A percentile compares a stretch with the other conserved stretches of the same genome.
Conservation (phyloP, 306 rosid genomes). For the Castanea sativa region DNA sequence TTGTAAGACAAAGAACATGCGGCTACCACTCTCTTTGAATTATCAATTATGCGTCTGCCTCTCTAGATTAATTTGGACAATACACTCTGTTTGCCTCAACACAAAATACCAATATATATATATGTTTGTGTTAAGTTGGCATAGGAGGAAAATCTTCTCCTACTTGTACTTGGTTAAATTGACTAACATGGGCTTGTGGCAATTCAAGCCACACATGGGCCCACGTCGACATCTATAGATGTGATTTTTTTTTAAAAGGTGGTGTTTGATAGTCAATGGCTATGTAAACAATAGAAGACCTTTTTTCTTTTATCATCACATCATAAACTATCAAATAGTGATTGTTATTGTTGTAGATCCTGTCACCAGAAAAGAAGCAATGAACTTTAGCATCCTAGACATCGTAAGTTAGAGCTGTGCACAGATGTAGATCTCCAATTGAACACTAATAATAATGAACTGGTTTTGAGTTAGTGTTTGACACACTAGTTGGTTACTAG, state of each 20-base stretch:
- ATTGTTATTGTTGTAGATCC: neutral
- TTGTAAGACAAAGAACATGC: no score
- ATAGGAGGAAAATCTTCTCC: no score
- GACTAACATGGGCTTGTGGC: no score
- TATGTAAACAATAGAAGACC: neutral
- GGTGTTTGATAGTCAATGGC: neutral
- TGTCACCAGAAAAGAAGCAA: neutral
- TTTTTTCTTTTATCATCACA: neutral
- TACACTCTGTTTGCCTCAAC: no score
- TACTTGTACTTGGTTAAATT: no score
- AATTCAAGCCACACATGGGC: no score
- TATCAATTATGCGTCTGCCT: no score
- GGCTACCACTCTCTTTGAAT: no score
- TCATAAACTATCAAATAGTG: neutral
- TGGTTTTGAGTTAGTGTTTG: neutral
- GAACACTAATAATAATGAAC: neutral
- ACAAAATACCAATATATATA: no score
- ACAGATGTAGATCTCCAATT: neutral
- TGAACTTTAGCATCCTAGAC: neutral
- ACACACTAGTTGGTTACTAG: neutral
- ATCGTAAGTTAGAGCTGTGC: neutral
- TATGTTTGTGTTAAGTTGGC: no score
- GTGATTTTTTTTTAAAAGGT: neutral
- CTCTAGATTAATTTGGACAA: no score
- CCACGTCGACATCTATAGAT: no score